phyloP scores from a whole-genome alignment of 1,284 basidiomycete genomes.

The Ceratobasidium papillatum region DNA sequence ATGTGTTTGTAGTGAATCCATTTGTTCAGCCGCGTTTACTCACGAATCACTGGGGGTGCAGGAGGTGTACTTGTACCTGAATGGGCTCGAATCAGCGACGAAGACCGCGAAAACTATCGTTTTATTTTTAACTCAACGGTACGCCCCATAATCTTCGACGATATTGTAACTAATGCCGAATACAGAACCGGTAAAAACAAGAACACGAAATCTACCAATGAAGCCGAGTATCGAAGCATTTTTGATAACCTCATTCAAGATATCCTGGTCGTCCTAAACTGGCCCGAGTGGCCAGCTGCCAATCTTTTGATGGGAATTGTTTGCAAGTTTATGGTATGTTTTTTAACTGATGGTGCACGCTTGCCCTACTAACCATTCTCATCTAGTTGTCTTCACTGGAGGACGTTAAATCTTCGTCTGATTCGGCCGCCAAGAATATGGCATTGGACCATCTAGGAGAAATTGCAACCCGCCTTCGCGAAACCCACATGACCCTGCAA shows the following conservation, averaged over 20 bases:
- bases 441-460: constrained; percentile 92
- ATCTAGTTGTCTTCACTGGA: constrained; percentile 76
- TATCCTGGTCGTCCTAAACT: constrained; percentile 86
- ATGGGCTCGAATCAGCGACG: constrained; percentile 78
- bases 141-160: neutral
- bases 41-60: constrained; percentile 47
- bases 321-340: constrained; percentile 78
- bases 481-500: constrained; percentile 62
- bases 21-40: neutral
- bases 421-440: constrained; percentile 71
- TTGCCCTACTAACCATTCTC: constrained; percentile 44
- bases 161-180: neutral
- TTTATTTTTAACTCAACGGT: constrained; percentile 83
- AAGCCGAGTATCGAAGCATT: constrained; percentile 89
- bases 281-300: constrained; percentile 97
- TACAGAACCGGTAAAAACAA: constrained; percentile 80
- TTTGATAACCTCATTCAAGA: constrained; percentile 92
- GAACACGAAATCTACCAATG: constrained; percentile 84
- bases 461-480: constrained; percentile 84
- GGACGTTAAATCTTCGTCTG: constrained; percentile 70
- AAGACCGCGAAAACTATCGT: constrained; percentile 86
- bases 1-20: constrained; percentile 42
- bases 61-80: constrained; percentile 72
- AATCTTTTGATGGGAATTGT: constrained; percentile 79
- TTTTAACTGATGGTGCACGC: neutral